Base-by-base conservation (phyloP, 75 land plant genomes). In the Picea glauca region DNA sequence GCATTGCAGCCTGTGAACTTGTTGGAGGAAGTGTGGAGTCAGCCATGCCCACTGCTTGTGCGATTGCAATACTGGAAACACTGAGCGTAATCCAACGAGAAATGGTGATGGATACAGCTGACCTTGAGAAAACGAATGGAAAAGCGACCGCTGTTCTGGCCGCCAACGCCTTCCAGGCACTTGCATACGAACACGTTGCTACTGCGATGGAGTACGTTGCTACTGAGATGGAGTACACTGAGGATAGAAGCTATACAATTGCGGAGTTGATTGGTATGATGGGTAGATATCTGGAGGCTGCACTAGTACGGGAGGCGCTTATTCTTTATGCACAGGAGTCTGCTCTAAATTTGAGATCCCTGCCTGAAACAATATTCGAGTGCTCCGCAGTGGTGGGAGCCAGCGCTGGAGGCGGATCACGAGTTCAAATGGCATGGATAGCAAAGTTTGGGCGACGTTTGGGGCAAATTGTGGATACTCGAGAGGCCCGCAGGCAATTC, bases 41-140 rank as follows among this genome's bases (percentile, higher is more conserved):
- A 12, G 80, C 0, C 50, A 79, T 66, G 56, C 80, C 56, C 18
- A 5, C 5, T 0, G 78, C 80, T 70, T 79, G 80, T 54, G 76
- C 80, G 4, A 14, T 79, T 14, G 80, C 70, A 58, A 79, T 79
- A 78, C 70, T 79, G 3, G 18, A 79, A 13, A 70, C 80, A 13
- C 70, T 80, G 78, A 7, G 58, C 58, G 6, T 74, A 12, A 80
- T 80, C 32, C 80, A 72, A 33, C 79, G 75, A 2, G 78, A 75
- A 35, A 0, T 38, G 6, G 77, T 46, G 6, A 21, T 2, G 40
- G n/a, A 46, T 18, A 79, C 43, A 58, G 80, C 80, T 13, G 26
- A 26, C 26, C 26, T 26, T 26, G 26, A 26, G 26, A 26, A 26
- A 26, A 26, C 26, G 26, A 26, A 26, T 26, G 26, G 26, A 26